phyloP scores from a whole-genome alignment of 1,139 yeast genomes.

The Saccharomyces uvarum region DNA sequence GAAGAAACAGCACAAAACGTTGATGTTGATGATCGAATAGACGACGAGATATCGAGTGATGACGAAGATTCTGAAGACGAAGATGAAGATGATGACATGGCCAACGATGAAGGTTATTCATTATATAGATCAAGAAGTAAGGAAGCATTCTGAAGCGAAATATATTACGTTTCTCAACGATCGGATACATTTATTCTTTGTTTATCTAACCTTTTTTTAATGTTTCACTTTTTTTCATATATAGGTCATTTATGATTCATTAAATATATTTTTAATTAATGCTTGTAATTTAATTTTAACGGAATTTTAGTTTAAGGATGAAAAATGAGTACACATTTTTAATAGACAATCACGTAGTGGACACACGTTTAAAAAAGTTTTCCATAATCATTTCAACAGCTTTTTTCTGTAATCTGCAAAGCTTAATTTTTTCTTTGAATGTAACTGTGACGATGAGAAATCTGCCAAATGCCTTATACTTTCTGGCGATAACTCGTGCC shows the following conservation, averaged over 20 bases:
- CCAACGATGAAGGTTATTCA: slow-evolving; percentile 13
- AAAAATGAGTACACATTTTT: background rate
- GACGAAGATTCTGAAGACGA: slow-evolving; percentile 12
- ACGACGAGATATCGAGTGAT: slow-evolving; percentile 13
- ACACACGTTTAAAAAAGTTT: background rate
- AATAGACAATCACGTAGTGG: no score
- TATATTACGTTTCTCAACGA: background rate
- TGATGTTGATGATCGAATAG: slow-evolving; percentile 14
- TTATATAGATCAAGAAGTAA: background rate
- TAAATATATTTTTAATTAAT: background rate
- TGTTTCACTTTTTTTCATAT: background rate
- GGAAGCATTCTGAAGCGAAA: background rate
- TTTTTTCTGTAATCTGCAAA: slow-evolving; percentile 79
- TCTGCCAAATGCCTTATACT: slow-evolving; percentile 2
- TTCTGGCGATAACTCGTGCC: slow-evolving; percentile 5
- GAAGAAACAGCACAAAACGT: background rate
- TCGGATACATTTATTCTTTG: background rate
- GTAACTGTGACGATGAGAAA: slow-evolving; percentile 2
- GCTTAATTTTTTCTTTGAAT: slow-evolving; percentile 52
- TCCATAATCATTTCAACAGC: slow-evolving; percentile 36
- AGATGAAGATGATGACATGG: slow-evolving; percentile 17
- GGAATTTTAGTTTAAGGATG: background rate
- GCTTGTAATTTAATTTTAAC: background rate
- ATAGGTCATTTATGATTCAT: slow-evolving; percentile 1
- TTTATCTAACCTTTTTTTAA: background rate